A percentile compares a stretch with the other conserved stretches of the same genome.
phyloP scores from a whole-genome alignment of 2,329 filamentous ascomycete genomes.

The Aspergillus clavatus region DNA sequence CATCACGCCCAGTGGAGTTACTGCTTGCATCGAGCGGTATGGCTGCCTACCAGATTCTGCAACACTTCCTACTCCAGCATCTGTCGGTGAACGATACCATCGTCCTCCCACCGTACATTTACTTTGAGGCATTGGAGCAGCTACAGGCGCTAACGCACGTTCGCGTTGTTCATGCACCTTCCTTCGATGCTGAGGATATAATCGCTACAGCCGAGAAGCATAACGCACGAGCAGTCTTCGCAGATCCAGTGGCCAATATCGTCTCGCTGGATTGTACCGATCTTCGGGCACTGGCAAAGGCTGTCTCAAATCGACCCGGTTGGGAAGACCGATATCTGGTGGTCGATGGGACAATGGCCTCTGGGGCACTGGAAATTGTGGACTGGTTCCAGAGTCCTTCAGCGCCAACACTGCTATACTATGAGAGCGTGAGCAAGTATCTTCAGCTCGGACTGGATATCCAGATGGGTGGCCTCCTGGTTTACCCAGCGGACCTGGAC shows the following conservation, averaged over 20 bases:
- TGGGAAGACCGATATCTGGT: neutral
- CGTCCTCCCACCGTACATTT: neutral
- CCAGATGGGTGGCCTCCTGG: neutral
- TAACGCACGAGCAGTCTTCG: neutral
- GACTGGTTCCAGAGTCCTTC: neutral
- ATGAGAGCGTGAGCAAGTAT: slow-evolving; percentile 1
- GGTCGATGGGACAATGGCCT: neutral
- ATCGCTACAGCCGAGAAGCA: neutral
- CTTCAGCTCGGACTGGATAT: neutral
- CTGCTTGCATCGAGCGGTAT: slow-evolving; percentile 1
- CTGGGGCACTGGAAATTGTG: neutral
- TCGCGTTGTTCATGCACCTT: neutral
- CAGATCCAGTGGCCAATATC: neutral
- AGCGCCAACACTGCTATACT: neutral
- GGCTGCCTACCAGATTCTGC: neutral
- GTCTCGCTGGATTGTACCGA: neutral
- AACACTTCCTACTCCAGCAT: neutral
- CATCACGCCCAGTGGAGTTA: neutral
- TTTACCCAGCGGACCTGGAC: neutral
- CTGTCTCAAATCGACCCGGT: neutral
- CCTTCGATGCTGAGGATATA: neutral
- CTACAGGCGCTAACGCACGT: neutral
- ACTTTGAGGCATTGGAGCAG: neutral
- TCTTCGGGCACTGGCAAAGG: neutral
- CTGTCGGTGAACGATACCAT: neutral